Percentiles rank a stretch among this genome's conserved stretches.
phyloP scores from a whole-genome alignment of 108 stramenopile genomes.

The Aurantiochytrium sp. region DNA sequence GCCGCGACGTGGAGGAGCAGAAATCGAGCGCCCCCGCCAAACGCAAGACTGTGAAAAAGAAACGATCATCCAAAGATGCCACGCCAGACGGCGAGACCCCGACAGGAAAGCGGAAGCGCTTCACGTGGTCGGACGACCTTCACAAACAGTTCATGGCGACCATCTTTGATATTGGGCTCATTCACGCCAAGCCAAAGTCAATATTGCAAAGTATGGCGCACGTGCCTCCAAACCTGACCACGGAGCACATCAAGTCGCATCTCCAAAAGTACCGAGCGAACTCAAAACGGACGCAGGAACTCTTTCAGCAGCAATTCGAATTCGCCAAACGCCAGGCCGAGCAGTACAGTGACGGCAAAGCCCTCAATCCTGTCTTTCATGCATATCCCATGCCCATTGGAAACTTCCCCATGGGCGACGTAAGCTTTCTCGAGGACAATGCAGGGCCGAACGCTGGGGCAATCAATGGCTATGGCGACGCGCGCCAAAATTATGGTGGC shows the following conservation, averaged over 20 bases:
- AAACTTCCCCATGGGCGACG: slow-evolving; percentile 2
- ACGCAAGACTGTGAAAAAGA: background rate
- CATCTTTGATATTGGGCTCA: slow-evolving; percentile 50
- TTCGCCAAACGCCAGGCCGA: slow-evolving; percentile 1
- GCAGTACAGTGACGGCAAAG: background rate
- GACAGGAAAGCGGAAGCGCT: background rate
- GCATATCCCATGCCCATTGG: background rate
- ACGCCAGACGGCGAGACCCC: background rate
- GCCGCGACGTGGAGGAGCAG: background rate
- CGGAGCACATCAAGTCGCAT: slow-evolving; percentile 61
- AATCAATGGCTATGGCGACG: background rate
- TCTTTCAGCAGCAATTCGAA: slow-evolving; percentile 38
- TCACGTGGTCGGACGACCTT: slow-evolving; percentile 9
- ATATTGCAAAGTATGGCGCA: slow-evolving; percentile 41
- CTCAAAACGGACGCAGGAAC: slow-evolving; percentile 36
- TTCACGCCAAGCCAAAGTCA: slow-evolving; percentile 50
- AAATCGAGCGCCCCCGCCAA: background rate
- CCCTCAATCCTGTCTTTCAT: background rate
- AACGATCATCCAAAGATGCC: background rate
- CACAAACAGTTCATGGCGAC: slow-evolving; percentile 27
- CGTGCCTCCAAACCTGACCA: slow-evolving; percentile 39
- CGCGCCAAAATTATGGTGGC: background rate
- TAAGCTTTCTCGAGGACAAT: background rate
- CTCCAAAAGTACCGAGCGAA: slow-evolving; percentile 60
- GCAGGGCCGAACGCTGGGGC: too few species aligned